A percentile compares a stretch with the other conserved stretches of the same genome.
These are phyloP conservation scores for Candida chilensis DNA, from an alignment of 805 yeast genomes.

Conservation along the genomic window DNA sequence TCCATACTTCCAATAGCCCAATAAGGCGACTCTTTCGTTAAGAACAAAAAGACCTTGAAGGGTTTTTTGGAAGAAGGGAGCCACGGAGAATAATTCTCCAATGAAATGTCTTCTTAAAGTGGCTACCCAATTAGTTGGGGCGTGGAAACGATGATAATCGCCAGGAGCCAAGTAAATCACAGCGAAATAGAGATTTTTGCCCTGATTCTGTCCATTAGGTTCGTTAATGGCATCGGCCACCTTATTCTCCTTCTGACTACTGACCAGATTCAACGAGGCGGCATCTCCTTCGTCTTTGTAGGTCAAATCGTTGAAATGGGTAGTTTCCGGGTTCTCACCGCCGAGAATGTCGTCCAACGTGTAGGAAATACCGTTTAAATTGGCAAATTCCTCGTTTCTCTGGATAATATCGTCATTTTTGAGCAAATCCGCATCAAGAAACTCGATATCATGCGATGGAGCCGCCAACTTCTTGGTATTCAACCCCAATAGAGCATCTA, in stretches of 20 bases:
- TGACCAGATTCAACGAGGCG: slow-evolving; percentile 25
- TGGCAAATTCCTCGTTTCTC: slow-evolving; percentile 69
- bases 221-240: background rate
- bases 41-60: slow-evolving; percentile 80
- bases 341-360: slow-evolving; percentile 64
- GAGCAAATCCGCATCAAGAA: no score
- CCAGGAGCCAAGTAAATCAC: slow-evolving; percentile 97
- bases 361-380: slow-evolving; percentile 63
- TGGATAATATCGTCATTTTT: slow-evolving; percentile 25
- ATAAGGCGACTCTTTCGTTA: slow-evolving; percentile 89
- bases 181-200: slow-evolving; percentile 68
- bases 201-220: slow-evolving; percentile 14
- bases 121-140: slow-evolving; percentile 95
- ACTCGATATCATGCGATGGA: slow-evolving; percentile 39
- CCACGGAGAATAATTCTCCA: slow-evolving; percentile 92
- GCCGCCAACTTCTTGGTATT: slow-evolving; percentile 41
- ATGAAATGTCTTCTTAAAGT: slow-evolving; percentile 89
- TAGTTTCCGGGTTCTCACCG: slow-evolving; percentile 29
- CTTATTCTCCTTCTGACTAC: background rate
- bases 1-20: slow-evolving; percentile 96
- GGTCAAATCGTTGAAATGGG: slow-evolving; percentile 35
- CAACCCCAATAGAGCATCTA: slow-evolving; percentile 80
- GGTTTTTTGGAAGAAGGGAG: slow-evolving; percentile 90
- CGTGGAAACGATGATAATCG: slow-evolving; percentile 94
- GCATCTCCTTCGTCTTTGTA: slow-evolving; percentile 67